A percentile compares a stretch with the other conserved stretches of the same genome.
phyloP scores from a whole-genome alignment of 257 asterid species.

The Ilex asprella region DNA sequence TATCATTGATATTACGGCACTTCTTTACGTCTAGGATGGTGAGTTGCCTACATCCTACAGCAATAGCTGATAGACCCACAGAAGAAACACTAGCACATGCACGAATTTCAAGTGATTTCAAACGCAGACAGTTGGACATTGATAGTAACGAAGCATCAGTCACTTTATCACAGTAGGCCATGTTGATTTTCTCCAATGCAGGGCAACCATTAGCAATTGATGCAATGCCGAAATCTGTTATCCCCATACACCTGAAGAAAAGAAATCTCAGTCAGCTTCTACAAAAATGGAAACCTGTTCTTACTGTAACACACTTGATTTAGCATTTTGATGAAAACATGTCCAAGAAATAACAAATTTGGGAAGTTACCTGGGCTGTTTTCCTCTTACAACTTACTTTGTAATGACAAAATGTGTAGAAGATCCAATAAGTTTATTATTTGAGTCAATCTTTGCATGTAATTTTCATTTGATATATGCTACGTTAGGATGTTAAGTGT shows the following conservation, averaged over 20 bases:
- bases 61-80: constrained; percentile 60
- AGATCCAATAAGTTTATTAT: no score
- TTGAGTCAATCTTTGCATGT: no score
- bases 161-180: constrained; percentile 57
- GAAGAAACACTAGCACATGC: constrained; percentile 73
- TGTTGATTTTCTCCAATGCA: constrained; percentile 56
- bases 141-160: constrained; percentile 56
- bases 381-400: no score
- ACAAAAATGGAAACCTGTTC: no score
- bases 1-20: constrained; percentile 57
- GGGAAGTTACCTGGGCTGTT: no score
- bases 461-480: no score
- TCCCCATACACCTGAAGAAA: constrained; percentile 61
- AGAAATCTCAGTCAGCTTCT: neutral
- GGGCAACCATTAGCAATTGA: constrained; percentile 66
- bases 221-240: constrained; percentile 54
- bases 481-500: no score
- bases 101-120: constrained; percentile 66
- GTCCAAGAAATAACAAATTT: no score
- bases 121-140: constrained; percentile 62
- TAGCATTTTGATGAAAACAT: no score
- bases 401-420: no score
- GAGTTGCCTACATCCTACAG: constrained; percentile 69
- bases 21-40: constrained; percentile 65
- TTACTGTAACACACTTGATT: no score